These are phyloP conservation scores for Spergularia azorica DNA, from an alignment of 179 eudicot species.

Conservation along the genomic window DNA sequence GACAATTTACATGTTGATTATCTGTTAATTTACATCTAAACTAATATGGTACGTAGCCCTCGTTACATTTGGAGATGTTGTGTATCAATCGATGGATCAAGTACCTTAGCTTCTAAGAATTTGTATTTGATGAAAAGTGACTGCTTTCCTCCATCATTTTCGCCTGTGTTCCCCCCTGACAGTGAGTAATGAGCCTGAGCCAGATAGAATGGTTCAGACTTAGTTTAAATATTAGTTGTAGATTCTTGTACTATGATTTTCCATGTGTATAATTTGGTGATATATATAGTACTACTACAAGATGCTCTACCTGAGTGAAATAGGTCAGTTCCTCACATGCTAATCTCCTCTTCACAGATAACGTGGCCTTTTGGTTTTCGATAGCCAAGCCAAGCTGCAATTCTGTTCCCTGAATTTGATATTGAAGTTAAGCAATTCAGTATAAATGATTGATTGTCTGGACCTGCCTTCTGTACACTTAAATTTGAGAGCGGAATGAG, in stretches of 20 bases:
- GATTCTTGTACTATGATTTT: too few species aligned
- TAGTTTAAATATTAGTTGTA: neutral
- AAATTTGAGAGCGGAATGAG: neutral
- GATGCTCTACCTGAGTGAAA: conserved; percentile 65
- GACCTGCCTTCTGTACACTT: too few species aligned
- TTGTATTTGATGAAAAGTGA: conserved; percentile 76
- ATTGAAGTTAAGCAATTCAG: conserved; percentile 3
- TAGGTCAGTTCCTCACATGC: conserved; percentile 87
- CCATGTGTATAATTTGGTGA: neutral
- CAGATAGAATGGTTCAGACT: neutral
- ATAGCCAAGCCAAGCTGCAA: conserved; percentile 85
- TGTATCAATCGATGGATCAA: neutral
- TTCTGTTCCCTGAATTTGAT: conserved; percentile 73
- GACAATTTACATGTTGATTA: neutral
- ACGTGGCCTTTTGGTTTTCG: conserved; percentile 76
- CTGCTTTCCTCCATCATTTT: conserved; percentile 58
- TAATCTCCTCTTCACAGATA: conserved; percentile 87
- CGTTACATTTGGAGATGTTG: too few species aligned
- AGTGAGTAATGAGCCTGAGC: conserved; percentile 70
- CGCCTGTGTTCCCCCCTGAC: conserved; percentile 39
- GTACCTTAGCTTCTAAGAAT: conserved; percentile 92
- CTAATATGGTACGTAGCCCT: neutral
- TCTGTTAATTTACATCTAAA: neutral
- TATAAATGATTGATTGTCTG: neutral
- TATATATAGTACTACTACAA: neutral